A percentile compares a stretch with the other conserved stretches of the same genome.
phyloP scores from a whole-genome alignment of 176 grass and related monocot species.

The Musa itinerans region DNA sequence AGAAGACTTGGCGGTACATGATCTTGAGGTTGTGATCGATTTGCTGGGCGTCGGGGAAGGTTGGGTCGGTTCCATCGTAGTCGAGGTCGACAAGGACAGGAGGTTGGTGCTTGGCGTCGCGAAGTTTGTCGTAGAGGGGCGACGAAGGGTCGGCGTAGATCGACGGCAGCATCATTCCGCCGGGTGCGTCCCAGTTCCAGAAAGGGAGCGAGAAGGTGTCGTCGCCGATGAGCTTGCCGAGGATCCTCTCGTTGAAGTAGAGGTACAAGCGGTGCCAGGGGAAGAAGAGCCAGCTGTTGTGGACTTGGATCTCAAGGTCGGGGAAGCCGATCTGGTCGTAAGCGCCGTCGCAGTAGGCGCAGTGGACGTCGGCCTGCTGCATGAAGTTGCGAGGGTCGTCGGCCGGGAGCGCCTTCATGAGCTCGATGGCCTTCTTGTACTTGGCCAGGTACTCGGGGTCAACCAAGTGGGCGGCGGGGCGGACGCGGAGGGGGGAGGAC shows the following conservation, averaged over 20 bases:
- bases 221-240: slow-evolving; percentile 51
- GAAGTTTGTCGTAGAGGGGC: slow-evolving; percentile 25
- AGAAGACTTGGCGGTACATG: slow-evolving; percentile 42
- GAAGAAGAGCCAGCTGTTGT: slow-evolving; percentile 45
- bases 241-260: slow-evolving; percentile 47
- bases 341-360: slow-evolving; percentile 36
- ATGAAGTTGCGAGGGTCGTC: slow-evolving; percentile 72
- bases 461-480: slow-evolving; percentile 51
- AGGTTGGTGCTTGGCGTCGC: slow-evolving; percentile 20
- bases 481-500: slow-evolving; percentile 37
- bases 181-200: slow-evolving; percentile 42
- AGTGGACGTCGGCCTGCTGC: slow-evolving; percentile 51
- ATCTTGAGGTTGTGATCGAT: slow-evolving; percentile 35
- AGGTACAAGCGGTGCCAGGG: slow-evolving; percentile 48
- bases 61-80: slow-evolving; percentile 12
- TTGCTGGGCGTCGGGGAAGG: slow-evolving; percentile 10
- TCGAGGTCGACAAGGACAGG: slow-evolving; percentile 28
- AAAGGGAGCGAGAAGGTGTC: slow-evolving; percentile 33
- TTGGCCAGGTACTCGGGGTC: slow-evolving; percentile 37
- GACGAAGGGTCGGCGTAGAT: slow-evolving; percentile 28
- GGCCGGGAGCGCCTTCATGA: slow-evolving; percentile 58
- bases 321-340: slow-evolving; percentile 29
- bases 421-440: slow-evolving; percentile 44
- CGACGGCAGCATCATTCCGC: slow-evolving; percentile 34
- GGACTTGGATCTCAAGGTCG: slow-evolving; percentile 38